These are phyloP conservation scores for Alloteropsis semialata DNA, from an alignment of 176 grass and related monocot species.

Conservation along the genomic window DNA sequence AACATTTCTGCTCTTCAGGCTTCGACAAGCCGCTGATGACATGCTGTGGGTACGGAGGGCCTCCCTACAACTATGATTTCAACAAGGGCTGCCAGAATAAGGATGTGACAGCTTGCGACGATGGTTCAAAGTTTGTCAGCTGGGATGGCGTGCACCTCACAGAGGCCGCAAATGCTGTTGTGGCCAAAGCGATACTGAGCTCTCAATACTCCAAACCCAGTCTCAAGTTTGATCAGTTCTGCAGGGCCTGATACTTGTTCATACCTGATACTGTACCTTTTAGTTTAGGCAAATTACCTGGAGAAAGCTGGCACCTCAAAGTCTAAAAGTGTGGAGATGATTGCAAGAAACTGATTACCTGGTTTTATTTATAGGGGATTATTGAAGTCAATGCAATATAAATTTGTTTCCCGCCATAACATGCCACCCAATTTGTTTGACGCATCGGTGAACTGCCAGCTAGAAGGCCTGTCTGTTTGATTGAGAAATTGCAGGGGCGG, in stretches of 20 bases:
- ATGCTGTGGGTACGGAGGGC: slow-evolving; percentile 69
- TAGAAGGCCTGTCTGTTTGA: not conserved
- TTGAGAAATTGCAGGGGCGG: not conserved
- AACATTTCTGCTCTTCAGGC: slow-evolving; percentile 37
- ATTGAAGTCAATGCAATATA: not conserved
- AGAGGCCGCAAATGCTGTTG: slow-evolving; percentile 24
- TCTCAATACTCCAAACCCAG: slow-evolving; percentile 44
- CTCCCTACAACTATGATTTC: slow-evolving; percentile 58
- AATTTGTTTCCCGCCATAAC: not conserved
- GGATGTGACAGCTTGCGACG: slow-evolving; percentile 15
- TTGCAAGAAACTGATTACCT: not conserved
- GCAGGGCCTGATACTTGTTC: slow-evolving; percentile 37
- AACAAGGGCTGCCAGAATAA: slow-evolving; percentile 34
- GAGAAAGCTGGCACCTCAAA: not conserved
- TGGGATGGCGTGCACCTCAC: slow-evolving; percentile 59
- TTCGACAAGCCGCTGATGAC: slow-evolving; percentile 72
- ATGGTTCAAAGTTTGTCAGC: slow-evolving; percentile 43
- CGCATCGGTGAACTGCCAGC: not conserved
- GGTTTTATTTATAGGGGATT: not conserved
- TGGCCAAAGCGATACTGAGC: slow-evolving; percentile 31
- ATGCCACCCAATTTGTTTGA: not conserved
- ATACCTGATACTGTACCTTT: not conserved
- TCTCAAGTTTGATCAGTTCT: slow-evolving; percentile 64
- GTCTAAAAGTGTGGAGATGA: not conserved
- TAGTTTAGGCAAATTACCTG: not conserved